These are phyloP conservation scores for Psilocybe azurescens DNA, from an alignment of 768 basidiomycete genomes.

Conservation along the genomic window DNA sequence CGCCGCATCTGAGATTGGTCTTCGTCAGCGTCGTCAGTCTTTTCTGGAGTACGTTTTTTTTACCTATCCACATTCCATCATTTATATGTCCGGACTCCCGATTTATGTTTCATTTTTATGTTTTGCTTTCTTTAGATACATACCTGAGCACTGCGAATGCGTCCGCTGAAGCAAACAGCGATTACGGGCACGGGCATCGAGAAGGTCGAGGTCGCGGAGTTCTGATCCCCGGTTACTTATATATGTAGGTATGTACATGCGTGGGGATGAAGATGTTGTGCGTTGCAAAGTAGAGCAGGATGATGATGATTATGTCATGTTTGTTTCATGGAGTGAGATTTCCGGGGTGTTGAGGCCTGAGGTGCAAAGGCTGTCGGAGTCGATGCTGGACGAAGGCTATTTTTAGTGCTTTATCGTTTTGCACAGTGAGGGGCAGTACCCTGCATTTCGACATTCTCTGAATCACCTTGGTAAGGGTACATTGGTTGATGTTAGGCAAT, in stretches of 20 bases:
- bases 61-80: neutral
- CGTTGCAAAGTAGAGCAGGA: neutral
- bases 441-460: too few species aligned
- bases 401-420: too few species aligned
- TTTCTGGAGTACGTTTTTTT: constrained; percentile 71
- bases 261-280: neutral
- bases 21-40: constrained; percentile 80
- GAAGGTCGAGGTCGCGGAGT: constrained; percentile 2
- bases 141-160: constrained; percentile 67
- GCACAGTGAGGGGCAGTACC: too few species aligned
- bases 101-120: neutral
- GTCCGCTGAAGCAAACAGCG: constrained; percentile 9
- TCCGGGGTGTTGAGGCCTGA: too few species aligned
- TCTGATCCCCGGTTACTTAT: neutral
- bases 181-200: constrained; percentile 4
- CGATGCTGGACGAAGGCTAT: too few species aligned
- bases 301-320: too few species aligned
- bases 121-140: constrained; percentile 46
- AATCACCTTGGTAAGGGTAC: too few species aligned
- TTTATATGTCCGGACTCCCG: constrained; percentile 3
- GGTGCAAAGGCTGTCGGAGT: too few species aligned
- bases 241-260: neutral
- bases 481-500: too few species aligned
- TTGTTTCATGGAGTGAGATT: neutral
- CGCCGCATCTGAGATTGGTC: constrained; percentile 77